Percentiles rank a stretch among this genome's conserved stretches.
Conservation (phyloP, 2,329 filamentous ascomycete species). For the Clarireedia paspali region DNA sequence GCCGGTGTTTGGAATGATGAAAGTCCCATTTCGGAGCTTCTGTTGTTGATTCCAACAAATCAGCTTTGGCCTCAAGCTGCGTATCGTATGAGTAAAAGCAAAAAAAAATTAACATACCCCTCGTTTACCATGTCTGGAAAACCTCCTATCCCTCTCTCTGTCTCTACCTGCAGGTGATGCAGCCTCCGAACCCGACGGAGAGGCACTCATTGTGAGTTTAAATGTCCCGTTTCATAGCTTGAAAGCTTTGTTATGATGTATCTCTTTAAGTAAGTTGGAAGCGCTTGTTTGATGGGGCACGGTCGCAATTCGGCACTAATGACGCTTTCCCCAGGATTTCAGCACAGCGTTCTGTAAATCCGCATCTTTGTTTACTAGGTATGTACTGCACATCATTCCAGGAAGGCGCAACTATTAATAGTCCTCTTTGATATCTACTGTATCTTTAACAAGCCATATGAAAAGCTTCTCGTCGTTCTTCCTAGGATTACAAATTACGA, state of each 20-base stretch:
- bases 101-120: slow-evolving; percentile 1
- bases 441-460: no score
- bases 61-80: slow-evolving; percentile 17
- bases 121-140: slow-evolving; percentile 5
- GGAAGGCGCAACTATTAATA: no score
- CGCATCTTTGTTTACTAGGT: no score
- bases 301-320: no score
- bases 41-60: slow-evolving; percentile 25
- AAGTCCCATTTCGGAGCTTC: slow-evolving; percentile 78
- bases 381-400: no score
- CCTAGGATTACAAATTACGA: no score
- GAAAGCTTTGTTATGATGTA: neutral
- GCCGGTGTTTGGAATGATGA: slow-evolving; percentile 79
- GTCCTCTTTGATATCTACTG: no score
- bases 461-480: no score
- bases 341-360: no score
- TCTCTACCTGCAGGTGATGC: slow-evolving; percentile 1
- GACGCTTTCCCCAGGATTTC: no score
- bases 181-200: neutral
- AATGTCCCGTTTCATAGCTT: slow-evolving; percentile 5
- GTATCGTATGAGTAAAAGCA: slow-evolving; percentile 15
- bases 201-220: slow-evolving; percentile 3
- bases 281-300: neutral
- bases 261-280: no score
- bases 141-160: slow-evolving; percentile 3